A percentile compares a stretch with the other conserved stretches of the same genome.
Evolutionary conservation across 1,284 basidiomycete species (phyloP).

Genomic region (Boletus mariae): DNA sequence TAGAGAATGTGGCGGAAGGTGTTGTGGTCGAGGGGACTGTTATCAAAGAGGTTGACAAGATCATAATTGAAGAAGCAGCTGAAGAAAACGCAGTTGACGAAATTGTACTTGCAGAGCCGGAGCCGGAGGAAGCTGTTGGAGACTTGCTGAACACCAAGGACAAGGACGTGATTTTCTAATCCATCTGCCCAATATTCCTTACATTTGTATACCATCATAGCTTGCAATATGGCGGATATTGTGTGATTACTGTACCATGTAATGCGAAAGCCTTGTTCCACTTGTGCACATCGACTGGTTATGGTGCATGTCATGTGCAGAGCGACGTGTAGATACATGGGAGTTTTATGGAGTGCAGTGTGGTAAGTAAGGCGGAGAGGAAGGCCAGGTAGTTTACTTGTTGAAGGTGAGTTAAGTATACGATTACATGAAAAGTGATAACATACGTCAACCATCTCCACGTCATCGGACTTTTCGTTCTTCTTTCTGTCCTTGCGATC

Average conservation of each 20-base stretch:
- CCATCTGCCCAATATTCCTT: background rate
- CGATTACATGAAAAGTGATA: conserved; percentile 13
- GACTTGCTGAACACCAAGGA: conserved; percentile 85
- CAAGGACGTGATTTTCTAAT: conserved; percentile 85
- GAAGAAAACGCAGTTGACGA: conserved; percentile 9
- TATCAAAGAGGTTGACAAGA: conserved; percentile 21
- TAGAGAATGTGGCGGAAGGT: conserved; percentile 29
- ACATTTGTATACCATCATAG: conserved; percentile 15
- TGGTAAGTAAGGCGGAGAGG: conserved; percentile 23
- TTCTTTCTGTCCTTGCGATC: conserved; percentile 80
- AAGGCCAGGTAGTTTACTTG: conserved; percentile 23
- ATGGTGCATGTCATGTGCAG: conserved; percentile 53
- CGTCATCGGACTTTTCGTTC: conserved; percentile 49
- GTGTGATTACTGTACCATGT: conserved; percentile 11
- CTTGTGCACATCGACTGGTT: conserved; percentile 21
- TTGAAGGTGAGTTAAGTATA: conserved; percentile 6
- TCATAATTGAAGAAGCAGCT: conserved; percentile 5
- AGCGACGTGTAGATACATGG: conserved; percentile 49
- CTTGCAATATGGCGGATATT: conserved; percentile 1
- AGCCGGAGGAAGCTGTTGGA: conserved; percentile 33
- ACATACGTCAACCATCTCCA: conserved; percentile 76
- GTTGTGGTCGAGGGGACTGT: background rate
- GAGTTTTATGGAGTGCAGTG: conserved; percentile 44
- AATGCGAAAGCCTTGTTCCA: conserved; percentile 9
- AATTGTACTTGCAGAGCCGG: conserved; percentile 3